Conservation (phyloP, 1,284 basidiomycete species). For the Cutaneotrichosporon spelunceum region DNA sequence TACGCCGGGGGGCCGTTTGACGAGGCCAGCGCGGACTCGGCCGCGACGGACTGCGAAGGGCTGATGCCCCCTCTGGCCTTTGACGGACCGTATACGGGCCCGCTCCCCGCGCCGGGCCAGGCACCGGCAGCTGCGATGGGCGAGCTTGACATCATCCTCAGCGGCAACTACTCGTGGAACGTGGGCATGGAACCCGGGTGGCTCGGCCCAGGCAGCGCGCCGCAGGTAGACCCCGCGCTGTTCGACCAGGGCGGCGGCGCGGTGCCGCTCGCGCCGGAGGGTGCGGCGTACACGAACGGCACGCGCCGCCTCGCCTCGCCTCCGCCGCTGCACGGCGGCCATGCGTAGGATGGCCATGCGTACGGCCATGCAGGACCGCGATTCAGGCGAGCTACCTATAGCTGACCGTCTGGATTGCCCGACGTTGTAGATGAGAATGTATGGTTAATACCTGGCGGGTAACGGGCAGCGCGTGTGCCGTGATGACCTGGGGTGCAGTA, state of each 20-base stretch:
- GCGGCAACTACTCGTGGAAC: conserved; percentile 33
- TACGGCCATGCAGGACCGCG: no score
- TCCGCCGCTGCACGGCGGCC: not conserved
- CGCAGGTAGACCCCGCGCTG: conserved; percentile 18
- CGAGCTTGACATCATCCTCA: conserved; percentile 33
- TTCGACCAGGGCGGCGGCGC: conserved; percentile 2
- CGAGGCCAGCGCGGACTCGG: not conserved
- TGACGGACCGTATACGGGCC: conserved; percentile 2
- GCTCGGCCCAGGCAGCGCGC: not conserved
- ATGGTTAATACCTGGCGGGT: no score
- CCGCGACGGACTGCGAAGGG: conserved; percentile 9
- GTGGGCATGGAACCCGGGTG: conserved; percentile 26
- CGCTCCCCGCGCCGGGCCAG: not conserved
- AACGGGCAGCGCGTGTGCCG: no score
- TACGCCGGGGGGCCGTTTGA: not conserved
- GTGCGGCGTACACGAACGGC: not conserved
- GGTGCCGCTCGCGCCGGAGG: no score
- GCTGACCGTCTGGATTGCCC: no score
- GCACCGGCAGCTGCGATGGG: conserved; percentile 8
- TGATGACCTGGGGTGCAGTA: no score
- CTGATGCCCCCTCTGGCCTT: not conserved
- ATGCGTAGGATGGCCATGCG: no score
- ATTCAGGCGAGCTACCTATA: not conserved
- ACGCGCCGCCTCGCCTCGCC: not conserved
- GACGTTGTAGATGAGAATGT: no score